Evolutionary conservation across 495 filamentous ascomycete species (phyloP).

Genomic region (Aspergillus olivimuriae): DNA sequence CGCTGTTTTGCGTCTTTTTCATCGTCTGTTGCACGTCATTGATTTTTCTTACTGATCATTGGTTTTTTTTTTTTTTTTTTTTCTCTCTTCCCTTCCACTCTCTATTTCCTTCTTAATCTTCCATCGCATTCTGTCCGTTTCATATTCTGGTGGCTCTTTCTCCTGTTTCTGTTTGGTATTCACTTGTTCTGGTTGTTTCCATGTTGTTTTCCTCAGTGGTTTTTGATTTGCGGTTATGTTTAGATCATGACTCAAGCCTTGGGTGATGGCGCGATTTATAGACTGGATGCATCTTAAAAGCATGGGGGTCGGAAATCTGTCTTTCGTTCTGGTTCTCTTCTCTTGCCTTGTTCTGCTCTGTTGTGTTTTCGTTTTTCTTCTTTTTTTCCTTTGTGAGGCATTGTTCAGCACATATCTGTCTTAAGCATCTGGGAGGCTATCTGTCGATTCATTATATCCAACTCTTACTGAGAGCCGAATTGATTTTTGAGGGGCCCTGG

Average conservation of each 20-base stretch:
- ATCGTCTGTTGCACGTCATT: no score
- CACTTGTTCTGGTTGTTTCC: conserved; percentile 8
- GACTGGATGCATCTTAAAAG: conserved; percentile 22
- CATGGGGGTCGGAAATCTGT: conserved; percentile 15
- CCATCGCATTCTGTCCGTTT: conserved; percentile 5
- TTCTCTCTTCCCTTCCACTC: conserved; percentile 12
- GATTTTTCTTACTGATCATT: conserved; percentile 10
- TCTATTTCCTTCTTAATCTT: conserved; percentile 3
- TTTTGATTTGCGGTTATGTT: conserved; percentile 8
- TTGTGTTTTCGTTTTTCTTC: conserved; percentile 13
- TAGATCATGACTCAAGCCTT: conserved; percentile 22
- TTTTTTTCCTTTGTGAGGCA: no score
- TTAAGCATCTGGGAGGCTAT: conserved; percentile 40
- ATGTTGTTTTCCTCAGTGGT: no score
- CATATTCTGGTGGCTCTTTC: conserved; percentile 1
- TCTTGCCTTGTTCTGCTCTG: not conserved
- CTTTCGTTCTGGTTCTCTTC: conserved; percentile 1
- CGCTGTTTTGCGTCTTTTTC: conserved; percentile 3
- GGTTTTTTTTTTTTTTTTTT: conserved; percentile 15
- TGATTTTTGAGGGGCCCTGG: conserved; percentile 1
- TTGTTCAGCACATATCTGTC: conserved; percentile 26
- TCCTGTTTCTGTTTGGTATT: conserved; percentile 2
- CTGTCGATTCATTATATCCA: conserved; percentile 21
- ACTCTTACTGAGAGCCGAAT: conserved; percentile 10
- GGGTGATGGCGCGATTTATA: conserved; percentile 21